Evolutionary conservation across 495 filamentous ascomycete genomes (phyloP).

Genomic region (Penicillium daleae): DNA sequence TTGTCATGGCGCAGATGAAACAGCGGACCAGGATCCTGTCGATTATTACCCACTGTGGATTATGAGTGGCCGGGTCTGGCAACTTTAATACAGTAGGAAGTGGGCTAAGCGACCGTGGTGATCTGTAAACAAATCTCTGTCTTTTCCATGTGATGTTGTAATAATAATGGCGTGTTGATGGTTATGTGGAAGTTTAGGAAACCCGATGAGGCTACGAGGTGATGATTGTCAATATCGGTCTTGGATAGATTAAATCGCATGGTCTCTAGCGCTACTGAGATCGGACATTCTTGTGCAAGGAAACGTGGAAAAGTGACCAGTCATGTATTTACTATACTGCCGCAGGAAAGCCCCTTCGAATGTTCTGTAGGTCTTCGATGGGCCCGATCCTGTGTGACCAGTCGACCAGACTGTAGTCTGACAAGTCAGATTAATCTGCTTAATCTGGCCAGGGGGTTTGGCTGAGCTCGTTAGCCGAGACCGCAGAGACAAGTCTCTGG

Average conservation of each 20-base stretch:
- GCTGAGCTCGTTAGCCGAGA: not conserved
- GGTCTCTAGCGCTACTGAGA: not conserved
- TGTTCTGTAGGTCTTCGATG: constrained; percentile 29
- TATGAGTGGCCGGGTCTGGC: not conserved
- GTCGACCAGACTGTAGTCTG: not conserved
- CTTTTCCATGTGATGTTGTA: not conserved
- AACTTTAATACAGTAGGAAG: constrained; percentile 17
- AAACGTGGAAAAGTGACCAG: not conserved
- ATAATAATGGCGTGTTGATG: too few species aligned
- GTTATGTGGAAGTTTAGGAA: not conserved
- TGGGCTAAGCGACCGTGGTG: constrained; percentile 10
- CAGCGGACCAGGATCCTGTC: constrained; percentile 14
- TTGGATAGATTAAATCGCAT: not conserved
- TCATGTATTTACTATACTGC: not conserved
- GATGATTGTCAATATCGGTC: not conserved
- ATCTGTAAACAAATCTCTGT: not conserved
- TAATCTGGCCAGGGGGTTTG: not conserved
- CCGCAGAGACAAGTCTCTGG: constrained; percentile 3
- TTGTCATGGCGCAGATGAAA: constrained; percentile 24
- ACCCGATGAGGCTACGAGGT: not conserved
- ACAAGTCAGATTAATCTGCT: not conserved
- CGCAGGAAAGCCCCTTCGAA: constrained; percentile 14
- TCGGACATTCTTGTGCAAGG: not conserved
- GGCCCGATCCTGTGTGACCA: constrained; percentile 20
- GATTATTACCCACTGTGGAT: constrained; percentile 14